A percentile compares a stretch with the other conserved stretches of the same genome.
These are phyloP conservation scores for Xylariaceae sp. DNA, from an alignment of 2,329 filamentous ascomycete genomes.

Conservation along the genomic window DNA sequence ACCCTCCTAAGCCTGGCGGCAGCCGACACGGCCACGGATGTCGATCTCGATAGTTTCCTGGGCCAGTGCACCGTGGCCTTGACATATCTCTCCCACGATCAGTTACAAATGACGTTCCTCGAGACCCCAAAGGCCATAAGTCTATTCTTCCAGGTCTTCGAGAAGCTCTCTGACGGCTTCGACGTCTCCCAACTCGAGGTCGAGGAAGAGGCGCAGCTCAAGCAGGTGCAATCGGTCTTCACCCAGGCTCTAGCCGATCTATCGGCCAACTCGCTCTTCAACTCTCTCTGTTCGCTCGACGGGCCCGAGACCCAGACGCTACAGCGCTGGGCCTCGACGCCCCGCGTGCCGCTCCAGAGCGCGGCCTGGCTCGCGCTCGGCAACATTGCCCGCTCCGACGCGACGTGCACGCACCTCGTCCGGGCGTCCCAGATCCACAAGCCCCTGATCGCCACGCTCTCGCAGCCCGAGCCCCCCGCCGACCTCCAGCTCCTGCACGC, in stretches of 20 bases:
- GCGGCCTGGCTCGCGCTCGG: slow-evolving; percentile 64
- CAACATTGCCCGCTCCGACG: slow-evolving; percentile 64
- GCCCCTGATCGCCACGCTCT: slow-evolving; percentile 50
- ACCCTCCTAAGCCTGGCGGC: slow-evolving; percentile 55
- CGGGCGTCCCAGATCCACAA: slow-evolving; percentile 45
- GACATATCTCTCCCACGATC: slow-evolving; percentile 57
- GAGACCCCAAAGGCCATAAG: slow-evolving; percentile 41
- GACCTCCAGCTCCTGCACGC: slow-evolving; percentile 60
- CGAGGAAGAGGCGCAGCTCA: slow-evolving; percentile 50
- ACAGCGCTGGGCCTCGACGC: slow-evolving; percentile 50
- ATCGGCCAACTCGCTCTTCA: slow-evolving; percentile 53
- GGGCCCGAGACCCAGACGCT: slow-evolving; percentile 47
- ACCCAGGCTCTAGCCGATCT: slow-evolving; percentile 55
- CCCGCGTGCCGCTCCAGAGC: slow-evolving; percentile 51
- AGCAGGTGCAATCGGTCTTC: slow-evolving; percentile 52
- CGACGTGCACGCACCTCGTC: slow-evolving; percentile 54
- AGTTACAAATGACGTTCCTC: slow-evolving; percentile 54
- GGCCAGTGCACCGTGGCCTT: slow-evolving; percentile 54
- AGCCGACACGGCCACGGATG: slow-evolving; percentile 40
- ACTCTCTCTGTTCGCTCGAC: slow-evolving; percentile 45
- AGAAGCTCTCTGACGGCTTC: slow-evolving; percentile 50
- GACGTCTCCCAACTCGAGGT: slow-evolving; percentile 47
- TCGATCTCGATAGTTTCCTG: slow-evolving; percentile 59
- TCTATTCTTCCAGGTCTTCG: slow-evolving; percentile 52
- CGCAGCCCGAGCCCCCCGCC: slow-evolving; percentile 39